Percentiles rank a stretch among this genome's conserved stretches.
Conservation (phyloP, 2,329 filamentous ascomycete species). For the Diaporthe sp. region DNA sequence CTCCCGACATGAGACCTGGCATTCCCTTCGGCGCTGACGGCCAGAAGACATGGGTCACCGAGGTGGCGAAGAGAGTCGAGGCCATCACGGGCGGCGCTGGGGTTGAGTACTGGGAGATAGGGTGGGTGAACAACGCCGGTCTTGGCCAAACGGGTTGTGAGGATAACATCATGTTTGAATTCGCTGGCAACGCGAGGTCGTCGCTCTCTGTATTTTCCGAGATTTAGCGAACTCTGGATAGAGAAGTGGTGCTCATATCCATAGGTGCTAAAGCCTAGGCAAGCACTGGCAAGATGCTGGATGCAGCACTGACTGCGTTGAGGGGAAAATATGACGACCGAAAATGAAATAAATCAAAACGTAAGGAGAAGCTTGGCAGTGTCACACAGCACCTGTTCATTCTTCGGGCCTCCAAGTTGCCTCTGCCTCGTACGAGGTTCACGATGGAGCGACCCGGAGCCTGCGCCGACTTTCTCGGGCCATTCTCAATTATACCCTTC, state of each 20-base stretch:
- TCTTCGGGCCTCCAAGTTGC: not conserved
- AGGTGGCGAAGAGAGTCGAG: constrained; percentile 69
- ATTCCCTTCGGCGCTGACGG: constrained; percentile 76
- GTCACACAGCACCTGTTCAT: not conserved
- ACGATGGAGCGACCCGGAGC: not conserved
- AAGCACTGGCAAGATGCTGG: not conserved
- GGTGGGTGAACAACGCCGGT: constrained; percentile 75
- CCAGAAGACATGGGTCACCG: constrained; percentile 72
- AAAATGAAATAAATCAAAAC: no score
- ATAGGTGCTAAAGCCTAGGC: not conserved
- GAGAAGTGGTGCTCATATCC: no score
- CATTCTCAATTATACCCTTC: not conserved
- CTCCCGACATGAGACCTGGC: constrained; percentile 64
- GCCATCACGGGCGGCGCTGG: constrained; percentile 68
- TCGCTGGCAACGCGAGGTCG: not conserved
- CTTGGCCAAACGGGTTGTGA: constrained; percentile 57
- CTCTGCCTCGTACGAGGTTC: not conserved
- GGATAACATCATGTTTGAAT: constrained; percentile 24
- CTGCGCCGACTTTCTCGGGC: not conserved
- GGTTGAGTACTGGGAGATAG: constrained; percentile 81
- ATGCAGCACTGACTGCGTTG: no score
- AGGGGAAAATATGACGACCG: no score
- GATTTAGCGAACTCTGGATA: not conserved
- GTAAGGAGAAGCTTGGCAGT: not conserved
- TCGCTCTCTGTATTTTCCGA: constrained; percentile 12